Evolutionary conservation across 2,329 filamentous ascomycete genomes (phyloP).

Genomic region (Colletotrichum lini): DNA sequence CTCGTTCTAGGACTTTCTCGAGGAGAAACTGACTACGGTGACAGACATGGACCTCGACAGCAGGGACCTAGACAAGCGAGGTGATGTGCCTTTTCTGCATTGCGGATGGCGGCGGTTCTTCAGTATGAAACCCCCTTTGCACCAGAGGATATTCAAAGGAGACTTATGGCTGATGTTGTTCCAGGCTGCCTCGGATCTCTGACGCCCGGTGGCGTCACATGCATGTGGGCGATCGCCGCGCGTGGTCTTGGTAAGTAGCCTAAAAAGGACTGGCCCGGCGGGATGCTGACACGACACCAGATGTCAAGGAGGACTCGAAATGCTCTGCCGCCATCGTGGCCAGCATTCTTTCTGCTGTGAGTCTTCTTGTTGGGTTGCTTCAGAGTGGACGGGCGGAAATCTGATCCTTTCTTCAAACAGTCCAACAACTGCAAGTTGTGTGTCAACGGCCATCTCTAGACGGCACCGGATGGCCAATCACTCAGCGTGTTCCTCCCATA

Average conservation of each 20-base stretch:
- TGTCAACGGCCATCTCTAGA: slow-evolving; percentile 22
- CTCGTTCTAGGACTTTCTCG: background rate
- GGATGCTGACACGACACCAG: background rate
- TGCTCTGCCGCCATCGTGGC: slow-evolving; percentile 21
- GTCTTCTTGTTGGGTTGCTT: background rate
- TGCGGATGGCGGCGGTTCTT: slow-evolving; percentile 25
- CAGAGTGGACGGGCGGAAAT: background rate
- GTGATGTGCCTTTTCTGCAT: slow-evolving; percentile 24
- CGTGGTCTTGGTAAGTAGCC: slow-evolving; percentile 11
- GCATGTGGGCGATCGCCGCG: slow-evolving; percentile 29
- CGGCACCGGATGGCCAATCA: background rate
- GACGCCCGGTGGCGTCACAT: slow-evolving; percentile 17
- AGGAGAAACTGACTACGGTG: background rate
- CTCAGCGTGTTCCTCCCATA: no score
- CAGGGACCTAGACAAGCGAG: slow-evolving; percentile 21
- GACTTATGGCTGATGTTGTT: background rate
- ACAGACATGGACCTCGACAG: slow-evolving; percentile 9
- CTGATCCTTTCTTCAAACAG: background rate
- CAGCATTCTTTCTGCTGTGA: slow-evolving; percentile 18
- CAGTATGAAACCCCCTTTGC: background rate
- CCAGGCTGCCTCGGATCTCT: slow-evolving; percentile 27
- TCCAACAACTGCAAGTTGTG: slow-evolving; percentile 31
- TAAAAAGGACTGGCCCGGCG: rapidly evolving
- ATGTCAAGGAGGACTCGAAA: slow-evolving; percentile 30
- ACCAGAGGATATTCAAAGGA: no score